Conservation (phyloP, 805 yeast species). For the Komagataella kurtzmanii region DNA sequence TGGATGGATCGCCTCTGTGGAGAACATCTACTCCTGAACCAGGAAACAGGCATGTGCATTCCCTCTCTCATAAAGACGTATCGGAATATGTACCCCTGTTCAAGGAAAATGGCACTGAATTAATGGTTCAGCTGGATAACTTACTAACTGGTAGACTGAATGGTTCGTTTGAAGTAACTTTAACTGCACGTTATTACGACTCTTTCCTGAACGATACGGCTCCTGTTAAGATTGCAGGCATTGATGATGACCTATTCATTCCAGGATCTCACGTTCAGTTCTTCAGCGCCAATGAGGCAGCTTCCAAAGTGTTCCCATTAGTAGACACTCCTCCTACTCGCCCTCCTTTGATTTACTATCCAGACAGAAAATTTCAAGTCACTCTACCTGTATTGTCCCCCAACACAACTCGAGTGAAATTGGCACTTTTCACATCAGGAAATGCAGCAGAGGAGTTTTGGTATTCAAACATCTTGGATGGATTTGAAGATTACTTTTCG, state of each 20-base stretch:
- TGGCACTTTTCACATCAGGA: slow-evolving; percentile 58
- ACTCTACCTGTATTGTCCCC: slow-evolving; percentile 30
- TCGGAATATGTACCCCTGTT: slow-evolving; percentile 42
- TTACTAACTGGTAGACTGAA: slow-evolving; percentile 35
- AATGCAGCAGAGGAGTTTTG: slow-evolving; percentile 77
- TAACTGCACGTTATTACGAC: slow-evolving; percentile 38
- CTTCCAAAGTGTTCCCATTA: slow-evolving; percentile 26
- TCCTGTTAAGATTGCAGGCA: background rate
- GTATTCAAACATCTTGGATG: slow-evolving; percentile 51
- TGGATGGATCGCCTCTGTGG: slow-evolving; percentile 62
- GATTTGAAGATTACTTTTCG: slow-evolving; percentile 24
- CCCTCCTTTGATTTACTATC: slow-evolving; percentile 35
- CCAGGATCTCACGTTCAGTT: slow-evolving; percentile 10
- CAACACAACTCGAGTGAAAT: slow-evolving; percentile 45
- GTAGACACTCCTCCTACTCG: slow-evolving; percentile 11
- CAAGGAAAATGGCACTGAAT: slow-evolving; percentile 17
- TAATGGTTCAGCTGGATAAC: slow-evolving; percentile 56
- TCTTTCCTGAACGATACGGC: slow-evolving; percentile 9
- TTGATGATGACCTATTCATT: slow-evolving; percentile 8
- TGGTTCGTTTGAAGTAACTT: slow-evolving; percentile 44
- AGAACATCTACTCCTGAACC: slow-evolving; percentile 83
- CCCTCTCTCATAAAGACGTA: slow-evolving; percentile 48
- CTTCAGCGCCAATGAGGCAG: slow-evolving; percentile 19
- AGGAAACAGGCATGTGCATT: slow-evolving; percentile 30
- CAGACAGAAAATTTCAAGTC: slow-evolving; percentile 22